These are phyloP conservation scores for Phytomonas sp. DNA, from an alignment of 208 protist genomes.

Conservation along the genomic window DNA sequence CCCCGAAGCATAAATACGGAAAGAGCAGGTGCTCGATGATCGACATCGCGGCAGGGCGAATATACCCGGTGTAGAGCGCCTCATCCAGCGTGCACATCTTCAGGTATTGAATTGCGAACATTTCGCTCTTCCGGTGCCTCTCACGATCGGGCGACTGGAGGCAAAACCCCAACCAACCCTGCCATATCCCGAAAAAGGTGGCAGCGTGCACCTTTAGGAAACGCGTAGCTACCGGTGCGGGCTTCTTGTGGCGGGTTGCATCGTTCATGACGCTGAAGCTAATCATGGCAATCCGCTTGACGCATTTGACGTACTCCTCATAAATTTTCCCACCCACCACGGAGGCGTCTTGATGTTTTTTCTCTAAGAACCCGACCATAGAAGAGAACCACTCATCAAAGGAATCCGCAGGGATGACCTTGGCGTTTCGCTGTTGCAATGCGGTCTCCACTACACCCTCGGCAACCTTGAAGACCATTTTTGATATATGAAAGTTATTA, in stretches of 20 bases:
- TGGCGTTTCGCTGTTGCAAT: constrained; percentile 31
- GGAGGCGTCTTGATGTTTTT: constrained; percentile 35
- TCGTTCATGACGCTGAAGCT: constrained; percentile 61
- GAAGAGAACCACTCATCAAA: constrained; percentile 56
- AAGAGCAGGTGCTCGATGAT: constrained; percentile 75
- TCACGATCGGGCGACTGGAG: constrained; percentile 27
- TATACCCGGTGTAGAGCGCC: constrained; percentile 32
- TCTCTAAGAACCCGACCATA: constrained; percentile 54
- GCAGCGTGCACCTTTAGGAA: constrained; percentile 37
- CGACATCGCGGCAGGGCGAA: constrained; percentile 28
- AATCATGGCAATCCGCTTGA: constrained; percentile 79
- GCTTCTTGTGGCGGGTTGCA: constrained; percentile 61
- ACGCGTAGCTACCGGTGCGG: constrained; percentile 53
- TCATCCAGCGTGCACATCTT: constrained; percentile 68
- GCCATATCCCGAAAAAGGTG: constrained; percentile 55
- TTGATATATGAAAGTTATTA: constrained; percentile 58
- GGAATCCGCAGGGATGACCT: constrained; percentile 28
- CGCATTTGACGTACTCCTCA: constrained; percentile 58
- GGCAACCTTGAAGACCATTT: constrained; percentile 67
- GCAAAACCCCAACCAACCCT: constrained; percentile 62
- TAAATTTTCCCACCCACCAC: constrained; percentile 44
- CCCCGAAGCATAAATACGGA: constrained; percentile 69
- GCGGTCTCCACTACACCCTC: constrained; percentile 67
- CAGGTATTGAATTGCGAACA: constrained; percentile 75
- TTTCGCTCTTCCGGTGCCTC: constrained; percentile 59